Evolutionary conservation across 2,329 filamentous ascomycete species (phyloP), one percentile per base, ranked within the genome.

Genomic region (Bisporella sp.): DNA sequence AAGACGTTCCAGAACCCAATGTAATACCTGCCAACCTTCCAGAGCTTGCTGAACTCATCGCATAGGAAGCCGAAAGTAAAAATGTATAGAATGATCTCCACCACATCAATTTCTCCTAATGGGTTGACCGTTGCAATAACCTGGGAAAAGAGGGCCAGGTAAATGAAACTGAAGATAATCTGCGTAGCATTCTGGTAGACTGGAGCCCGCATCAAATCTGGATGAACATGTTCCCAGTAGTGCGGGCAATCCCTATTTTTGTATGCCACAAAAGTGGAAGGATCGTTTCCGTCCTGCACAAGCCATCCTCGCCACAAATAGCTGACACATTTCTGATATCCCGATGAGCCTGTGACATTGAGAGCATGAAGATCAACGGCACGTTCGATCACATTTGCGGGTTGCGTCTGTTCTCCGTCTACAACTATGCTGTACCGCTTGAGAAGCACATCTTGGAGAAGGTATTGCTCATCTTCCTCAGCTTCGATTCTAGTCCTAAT

Each of bases 1-100:
- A 99, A 96, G 29, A 87, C 87, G 62, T 96, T 96, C 93, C 93
- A 97, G 68, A 99, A 99, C 21, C 89, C 85, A 49, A 99, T 76
- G 63, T 97, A 97, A 62, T 86, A 87, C 54, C 87, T 81, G 7
- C 93, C 93, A 11, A 96, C 87, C 67, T 99, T 99, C 81, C 89
- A 96, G 59, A 96, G 80, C 68, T 99, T 99, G 64, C 83, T 73
- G 1, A 84, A 58, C 65, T 97, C 93, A 64, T 99, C 92, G 61
- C 84, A 90, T 32, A 96, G 78, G 67, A 95, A 99, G 28, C 89
- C 91, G 4, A 92, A 67, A 0, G 93, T 97, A 72, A 99, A 96
- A 56, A 92, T 65, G 64, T 99, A 99, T 8, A 99, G 76, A 12
- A 93, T 70, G 0, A 85, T 79, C 66, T 99, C 93, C 6, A 92